phyloP scores from a whole-genome alignment of 2,329 filamentous ascomycete species.

The Neonectria sp. region DNA sequence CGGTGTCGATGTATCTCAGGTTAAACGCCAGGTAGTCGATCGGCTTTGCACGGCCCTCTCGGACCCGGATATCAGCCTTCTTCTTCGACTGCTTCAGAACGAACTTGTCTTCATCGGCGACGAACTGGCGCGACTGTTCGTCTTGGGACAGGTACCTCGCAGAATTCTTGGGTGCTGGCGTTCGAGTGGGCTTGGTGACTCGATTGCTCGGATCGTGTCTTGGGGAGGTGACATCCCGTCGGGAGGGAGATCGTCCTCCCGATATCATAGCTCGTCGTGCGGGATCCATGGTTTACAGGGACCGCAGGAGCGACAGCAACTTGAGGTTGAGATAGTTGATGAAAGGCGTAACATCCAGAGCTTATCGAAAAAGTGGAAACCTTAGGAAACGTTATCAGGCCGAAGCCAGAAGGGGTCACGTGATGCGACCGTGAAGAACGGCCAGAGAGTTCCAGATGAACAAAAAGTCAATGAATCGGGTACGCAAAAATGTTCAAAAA shows the following conservation, averaged over 20 bases:
- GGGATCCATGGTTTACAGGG: conserved; percentile 63
- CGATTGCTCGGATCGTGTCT: conserved; percentile 69
- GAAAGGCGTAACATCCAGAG: neutral
- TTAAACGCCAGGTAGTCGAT: conserved; percentile 96
- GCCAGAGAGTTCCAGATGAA: neutral
- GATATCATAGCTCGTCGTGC: conserved; percentile 69
- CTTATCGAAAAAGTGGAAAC: conserved; percentile 19
- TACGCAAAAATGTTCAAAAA: neutral
- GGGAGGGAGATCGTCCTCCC: conserved; percentile 59
- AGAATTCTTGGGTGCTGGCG: conserved; percentile 48
- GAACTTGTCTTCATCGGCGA: conserved; percentile 95
- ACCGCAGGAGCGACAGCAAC: neutral
- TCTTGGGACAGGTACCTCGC: conserved; percentile 77
- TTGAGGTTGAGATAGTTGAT: conserved; percentile 10
- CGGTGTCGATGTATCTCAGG: conserved; percentile 87
- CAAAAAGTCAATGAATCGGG: neutral
- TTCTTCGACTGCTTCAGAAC: conserved; percentile 98
- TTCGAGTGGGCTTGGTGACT: conserved; percentile 64
- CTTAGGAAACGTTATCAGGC: conserved; percentile 2
- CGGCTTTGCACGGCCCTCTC: conserved; percentile 89
- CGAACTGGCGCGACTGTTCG: conserved; percentile 85
- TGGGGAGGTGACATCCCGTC: conserved; percentile 68
- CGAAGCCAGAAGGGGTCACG: neutral
- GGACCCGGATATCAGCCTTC: conserved; percentile 95
- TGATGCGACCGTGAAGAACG: neutral